Percentiles rank a stretch among this genome's conserved stretches.
Conservation (phyloP, 805 yeast genomes). For the Candida nonsorbophila region DNA sequence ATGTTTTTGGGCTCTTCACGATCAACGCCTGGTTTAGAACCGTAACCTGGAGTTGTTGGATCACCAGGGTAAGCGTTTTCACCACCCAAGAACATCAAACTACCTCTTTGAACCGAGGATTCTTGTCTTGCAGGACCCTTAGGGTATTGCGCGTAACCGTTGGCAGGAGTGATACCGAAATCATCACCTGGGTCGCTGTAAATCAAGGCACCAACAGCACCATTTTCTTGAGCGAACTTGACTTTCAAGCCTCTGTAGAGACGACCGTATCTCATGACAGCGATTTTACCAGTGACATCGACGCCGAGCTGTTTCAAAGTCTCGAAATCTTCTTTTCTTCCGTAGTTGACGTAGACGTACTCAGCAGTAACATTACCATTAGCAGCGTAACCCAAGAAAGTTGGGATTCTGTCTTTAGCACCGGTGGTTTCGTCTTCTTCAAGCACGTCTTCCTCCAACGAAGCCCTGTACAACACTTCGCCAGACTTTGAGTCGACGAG, state of each 20-base stretch:
- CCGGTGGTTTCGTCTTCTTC: slow-evolving; percentile 35
- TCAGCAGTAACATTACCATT: slow-evolving; percentile 54
- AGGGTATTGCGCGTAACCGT: slow-evolving; percentile 58
- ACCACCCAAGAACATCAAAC: slow-evolving; percentile 53
- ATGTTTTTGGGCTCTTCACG: slow-evolving; percentile 30
- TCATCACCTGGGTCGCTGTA: slow-evolving; percentile 61
- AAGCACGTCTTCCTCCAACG: slow-evolving; percentile 44
- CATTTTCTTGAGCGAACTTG: slow-evolving; percentile 54
- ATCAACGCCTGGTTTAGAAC: slow-evolving; percentile 42
- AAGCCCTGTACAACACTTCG: slow-evolving; percentile 40
- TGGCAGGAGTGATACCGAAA: slow-evolving; percentile 44
- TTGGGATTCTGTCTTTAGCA: slow-evolving; percentile 36
- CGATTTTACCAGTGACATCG: slow-evolving; percentile 51
- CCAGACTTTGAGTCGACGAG: slow-evolving; percentile 25
- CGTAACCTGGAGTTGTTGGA: slow-evolving; percentile 72
- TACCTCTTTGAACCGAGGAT: slow-evolving; percentile 55
- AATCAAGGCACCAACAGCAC: slow-evolving; percentile 58
- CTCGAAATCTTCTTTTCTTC: slow-evolving; percentile 49
- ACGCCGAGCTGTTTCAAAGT: slow-evolving; percentile 33
- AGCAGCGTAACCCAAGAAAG: slow-evolving; percentile 62
- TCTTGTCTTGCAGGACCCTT: slow-evolving; percentile 63
- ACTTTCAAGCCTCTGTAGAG: slow-evolving; percentile 53
- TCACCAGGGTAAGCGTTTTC: slow-evolving; percentile 57
- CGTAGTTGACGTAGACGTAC: slow-evolving; percentile 60
- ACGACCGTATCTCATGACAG: slow-evolving; percentile 49